Conservation (phyloP, 371 early-diverging fungal genomes). For the Lichtheimia ramosa region DNA sequence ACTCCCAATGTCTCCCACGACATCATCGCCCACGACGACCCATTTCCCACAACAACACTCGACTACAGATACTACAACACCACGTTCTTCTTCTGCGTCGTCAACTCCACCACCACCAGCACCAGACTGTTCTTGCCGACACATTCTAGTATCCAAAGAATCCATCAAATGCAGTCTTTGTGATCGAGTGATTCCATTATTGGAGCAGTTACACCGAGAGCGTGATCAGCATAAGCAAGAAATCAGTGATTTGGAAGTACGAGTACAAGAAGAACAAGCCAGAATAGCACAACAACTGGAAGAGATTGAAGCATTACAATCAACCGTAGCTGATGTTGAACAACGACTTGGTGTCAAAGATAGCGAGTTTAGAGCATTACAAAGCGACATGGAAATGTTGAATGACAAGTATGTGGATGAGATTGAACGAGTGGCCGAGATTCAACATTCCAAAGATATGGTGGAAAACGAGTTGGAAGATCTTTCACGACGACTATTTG, state of each 20-base stretch:
- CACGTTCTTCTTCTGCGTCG: too few species aligned
- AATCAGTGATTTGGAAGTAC: conserved; percentile 37
- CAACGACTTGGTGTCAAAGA: conserved; percentile 46
- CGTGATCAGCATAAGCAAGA: conserved; percentile 46
- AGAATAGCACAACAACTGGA: conserved; percentile 41
- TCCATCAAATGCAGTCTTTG: conserved; percentile 53
- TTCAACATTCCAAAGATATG: conserved; percentile 86
- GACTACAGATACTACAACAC: background rate
- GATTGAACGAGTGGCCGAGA: conserved; percentile 87
- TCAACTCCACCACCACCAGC: too few species aligned
- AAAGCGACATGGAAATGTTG: conserved; percentile 56
- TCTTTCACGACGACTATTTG: conserved; percentile 83
- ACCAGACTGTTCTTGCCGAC: conserved; percentile 44
- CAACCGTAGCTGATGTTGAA: conserved; percentile 46
- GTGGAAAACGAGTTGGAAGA: conserved; percentile 93
- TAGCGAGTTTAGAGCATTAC: conserved; percentile 45
- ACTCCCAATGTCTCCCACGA: conserved; percentile 39
- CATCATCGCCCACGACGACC: conserved; percentile 33
- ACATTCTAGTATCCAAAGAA: conserved; percentile 27
- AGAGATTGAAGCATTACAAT: conserved; percentile 41
- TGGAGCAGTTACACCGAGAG: conserved; percentile 52
- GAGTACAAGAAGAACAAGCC: conserved; percentile 44
- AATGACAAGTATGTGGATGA: conserved; percentile 80
- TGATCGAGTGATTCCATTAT: conserved; percentile 51
- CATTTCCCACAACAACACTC: background rate